phyloP scores from a whole-genome alignment of 164 flowering plant genomes.

The Nelumbo lutea region DNA sequence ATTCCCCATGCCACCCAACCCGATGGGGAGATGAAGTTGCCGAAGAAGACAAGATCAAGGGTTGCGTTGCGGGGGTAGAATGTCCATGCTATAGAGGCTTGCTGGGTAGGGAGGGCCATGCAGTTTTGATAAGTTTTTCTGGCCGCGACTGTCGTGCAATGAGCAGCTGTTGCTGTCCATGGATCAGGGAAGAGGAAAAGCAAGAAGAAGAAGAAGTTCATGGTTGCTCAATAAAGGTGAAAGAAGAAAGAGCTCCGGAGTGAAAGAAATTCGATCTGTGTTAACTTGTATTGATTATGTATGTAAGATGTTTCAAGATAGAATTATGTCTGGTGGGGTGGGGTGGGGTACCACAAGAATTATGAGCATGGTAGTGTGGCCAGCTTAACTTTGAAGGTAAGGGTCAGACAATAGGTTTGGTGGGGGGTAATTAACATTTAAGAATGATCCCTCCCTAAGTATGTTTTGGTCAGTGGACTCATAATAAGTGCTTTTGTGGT shows the following conservation, averaged over 20 bases:
- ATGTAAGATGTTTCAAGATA: neutral
- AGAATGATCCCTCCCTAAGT: neutral
- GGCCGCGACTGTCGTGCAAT: conserved; percentile 48
- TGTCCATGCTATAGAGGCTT: conserved; percentile 91
- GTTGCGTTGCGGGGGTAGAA: conserved; percentile 65
- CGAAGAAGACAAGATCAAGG: conserved; percentile 72
- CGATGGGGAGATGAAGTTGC: conserved; percentile 85
- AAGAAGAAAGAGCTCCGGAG: neutral
- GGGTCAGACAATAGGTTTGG: conserved; percentile 4
- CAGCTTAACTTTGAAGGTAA: conserved; percentile 52
- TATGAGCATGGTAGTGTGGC: neutral
- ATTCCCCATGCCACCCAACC: conserved; percentile 98
- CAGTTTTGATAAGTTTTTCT: conserved; percentile 61
- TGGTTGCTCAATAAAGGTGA: conserved; percentile 11
- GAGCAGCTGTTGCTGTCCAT: conserved; percentile 28
- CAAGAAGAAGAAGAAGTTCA: conserved; percentile 20
- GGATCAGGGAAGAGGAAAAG: conserved; percentile 12
- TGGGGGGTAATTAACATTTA: neutral
- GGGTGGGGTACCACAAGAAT: neutral
- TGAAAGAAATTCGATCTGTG: neutral
- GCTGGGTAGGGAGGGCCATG: conserved; percentile 72
- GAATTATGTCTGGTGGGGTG: neutral
- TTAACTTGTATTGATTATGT: conserved; percentile 7
- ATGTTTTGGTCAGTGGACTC: no score
- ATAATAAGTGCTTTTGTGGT: no score